Conservation (phyloP, 257 asterid species). For the Lavandula angustifolia region DNA sequence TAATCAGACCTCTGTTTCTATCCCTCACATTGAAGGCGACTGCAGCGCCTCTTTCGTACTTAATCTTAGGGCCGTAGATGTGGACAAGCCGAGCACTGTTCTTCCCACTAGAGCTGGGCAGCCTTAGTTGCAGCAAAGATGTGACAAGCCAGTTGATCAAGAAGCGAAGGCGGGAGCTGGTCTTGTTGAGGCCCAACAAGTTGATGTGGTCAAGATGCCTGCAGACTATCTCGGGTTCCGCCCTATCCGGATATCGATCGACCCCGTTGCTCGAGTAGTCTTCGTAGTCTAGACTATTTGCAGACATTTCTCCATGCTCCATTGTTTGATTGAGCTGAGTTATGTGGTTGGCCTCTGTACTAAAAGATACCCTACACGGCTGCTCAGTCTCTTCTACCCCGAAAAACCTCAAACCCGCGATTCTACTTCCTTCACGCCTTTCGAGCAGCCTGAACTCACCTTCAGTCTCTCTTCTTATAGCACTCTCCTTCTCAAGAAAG, state of each 20-base stretch:
- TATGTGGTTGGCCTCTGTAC: conserved; percentile 64
- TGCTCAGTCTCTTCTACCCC: conserved; percentile 89
- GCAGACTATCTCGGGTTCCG: conserved; percentile 80
- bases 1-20: conserved; percentile 67
- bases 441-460: conserved; percentile 90
- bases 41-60: conserved; percentile 93
- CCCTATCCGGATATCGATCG: conserved; percentile 78
- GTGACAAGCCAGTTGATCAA: conserved; percentile 93
- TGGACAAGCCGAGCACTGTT: conserved; percentile 65
- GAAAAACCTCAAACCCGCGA: conserved; percentile 75
- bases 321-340: conserved; percentile 48
- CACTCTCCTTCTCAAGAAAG: conserved; percentile 80
- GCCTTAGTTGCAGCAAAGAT: conserved; percentile 76
- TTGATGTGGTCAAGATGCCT: conserved; percentile 91
- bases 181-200: conserved; percentile 87
- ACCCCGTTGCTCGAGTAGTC: conserved; percentile 75
- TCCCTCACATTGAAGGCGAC: conserved; percentile 88
- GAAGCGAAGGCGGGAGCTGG: conserved; percentile 80
- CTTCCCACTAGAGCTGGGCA: conserved; percentile 52
- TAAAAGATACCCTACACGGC: conserved; percentile 81
- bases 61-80: conserved; percentile 93
- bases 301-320: conserved; percentile 70
- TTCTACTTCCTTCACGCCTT: conserved; percentile 82
- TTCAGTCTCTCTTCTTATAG: conserved; percentile 94
- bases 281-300: conserved; percentile 65